Percentiles rank a stretch among this genome's conserved stretches.
phyloP scores from a whole-genome alignment of 306 rosid genomes.

The Leucaena leucocephala region DNA sequence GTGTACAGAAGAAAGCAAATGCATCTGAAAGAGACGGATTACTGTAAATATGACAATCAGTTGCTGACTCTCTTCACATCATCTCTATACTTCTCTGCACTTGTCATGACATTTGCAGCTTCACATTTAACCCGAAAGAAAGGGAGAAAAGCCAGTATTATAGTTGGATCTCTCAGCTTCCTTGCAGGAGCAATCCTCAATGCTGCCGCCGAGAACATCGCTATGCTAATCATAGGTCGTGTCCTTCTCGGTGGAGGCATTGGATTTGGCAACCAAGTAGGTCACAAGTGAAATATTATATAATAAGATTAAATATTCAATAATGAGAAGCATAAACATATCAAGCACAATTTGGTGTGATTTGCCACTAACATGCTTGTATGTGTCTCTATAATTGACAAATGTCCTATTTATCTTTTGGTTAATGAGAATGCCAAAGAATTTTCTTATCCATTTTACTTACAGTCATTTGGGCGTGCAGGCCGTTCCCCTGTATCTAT shows the following conservation, averaged over 20 bases:
- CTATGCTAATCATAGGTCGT: slow-evolving; percentile 82
- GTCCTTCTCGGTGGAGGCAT: slow-evolving; percentile 82
- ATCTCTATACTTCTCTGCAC: slow-evolving; percentile 87
- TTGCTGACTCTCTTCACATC: slow-evolving; percentile 90
- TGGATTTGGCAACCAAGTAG: slow-evolving; percentile 96
- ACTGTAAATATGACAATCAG: slow-evolving; percentile 94
- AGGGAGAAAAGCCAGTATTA: slow-evolving; percentile 87
- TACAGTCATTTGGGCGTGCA: slow-evolving; percentile 29
- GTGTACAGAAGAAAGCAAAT: slow-evolving; percentile 69
- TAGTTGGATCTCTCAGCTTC: slow-evolving; percentile 86
- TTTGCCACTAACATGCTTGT: background rate
- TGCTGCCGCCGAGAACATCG: slow-evolving; percentile 72
- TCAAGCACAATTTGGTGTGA: background rate
- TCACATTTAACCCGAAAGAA: slow-evolving; percentile 69
- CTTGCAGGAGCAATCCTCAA: slow-evolving; percentile 76
- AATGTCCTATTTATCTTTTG: too few species aligned
- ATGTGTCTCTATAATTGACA: background rate
- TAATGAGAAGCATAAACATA: background rate
- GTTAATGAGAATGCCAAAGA: background rate
- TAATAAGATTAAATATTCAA: background rate
- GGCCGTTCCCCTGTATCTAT: slow-evolving; percentile 96
- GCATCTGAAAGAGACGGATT: slow-evolving; percentile 80
- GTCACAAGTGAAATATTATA: slow-evolving; percentile 20
- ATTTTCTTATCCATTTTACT: background rate
- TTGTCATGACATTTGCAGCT: slow-evolving; percentile 81